These are phyloP conservation scores for Zygosaccharomyces pseudorouxii DNA, from an alignment of 805 yeast genomes.

Conservation along the genomic window DNA sequence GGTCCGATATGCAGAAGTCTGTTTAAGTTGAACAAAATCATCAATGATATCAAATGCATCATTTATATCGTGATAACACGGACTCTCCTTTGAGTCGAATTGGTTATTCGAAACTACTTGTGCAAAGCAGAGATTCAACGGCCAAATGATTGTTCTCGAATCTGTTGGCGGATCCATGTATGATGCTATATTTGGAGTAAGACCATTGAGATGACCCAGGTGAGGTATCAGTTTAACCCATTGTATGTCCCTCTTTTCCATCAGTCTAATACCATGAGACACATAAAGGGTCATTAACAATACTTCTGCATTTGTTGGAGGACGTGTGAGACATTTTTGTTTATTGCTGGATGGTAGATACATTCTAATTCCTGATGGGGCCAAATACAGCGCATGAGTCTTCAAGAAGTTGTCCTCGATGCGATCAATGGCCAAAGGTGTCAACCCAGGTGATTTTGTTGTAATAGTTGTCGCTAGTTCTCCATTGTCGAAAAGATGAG, in stretches of 20 bases:
- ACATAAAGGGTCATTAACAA: conserved; percentile 37
- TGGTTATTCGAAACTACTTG: conserved; percentile 39
- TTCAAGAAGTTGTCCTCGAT: conserved; percentile 24
- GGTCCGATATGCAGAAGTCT: conserved; percentile 38
- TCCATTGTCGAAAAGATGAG: conserved; percentile 44
- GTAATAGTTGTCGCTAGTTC: conserved; percentile 39
- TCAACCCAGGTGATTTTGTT: conserved; percentile 32
- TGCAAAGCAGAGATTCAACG: conserved; percentile 57
- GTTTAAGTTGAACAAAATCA: conserved; percentile 38
- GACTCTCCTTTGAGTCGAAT: conserved; percentile 10
- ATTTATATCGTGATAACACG: conserved; percentile 17
- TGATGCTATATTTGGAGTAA: conserved; percentile 56
- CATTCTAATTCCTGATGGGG: conserved; percentile 54
- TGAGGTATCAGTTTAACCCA: conserved; percentile 73
- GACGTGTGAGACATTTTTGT: conserved; percentile 35
- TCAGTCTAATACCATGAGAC: conserved; percentile 36
- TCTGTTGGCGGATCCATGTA: conserved; percentile 50
- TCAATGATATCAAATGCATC: conserved; percentile 38
- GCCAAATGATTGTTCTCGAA: conserved; percentile 65
- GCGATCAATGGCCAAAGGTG: conserved; percentile 31
- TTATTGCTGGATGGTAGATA: conserved; percentile 37
- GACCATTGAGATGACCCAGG: conserved; percentile 60
- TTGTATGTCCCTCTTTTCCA: conserved; percentile 29
- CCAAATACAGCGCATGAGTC: conserved; percentile 43
- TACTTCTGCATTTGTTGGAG: conserved; percentile 41